Conservation (phyloP, 371 early-diverging fungal genomes). For the Ordospora pajunii region DNA sequence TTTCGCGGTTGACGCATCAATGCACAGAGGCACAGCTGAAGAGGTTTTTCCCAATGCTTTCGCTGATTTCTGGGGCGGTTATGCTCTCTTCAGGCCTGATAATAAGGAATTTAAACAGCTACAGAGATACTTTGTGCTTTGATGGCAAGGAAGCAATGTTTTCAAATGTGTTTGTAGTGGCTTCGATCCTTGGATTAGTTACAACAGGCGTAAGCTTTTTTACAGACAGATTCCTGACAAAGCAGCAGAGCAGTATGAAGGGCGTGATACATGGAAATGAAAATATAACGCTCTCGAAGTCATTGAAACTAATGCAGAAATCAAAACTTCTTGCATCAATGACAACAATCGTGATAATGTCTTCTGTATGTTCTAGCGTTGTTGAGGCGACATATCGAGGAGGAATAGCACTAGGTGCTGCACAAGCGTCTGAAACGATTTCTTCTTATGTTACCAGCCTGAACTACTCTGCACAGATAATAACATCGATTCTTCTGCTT, state of each 20-base stretch:
- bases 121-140: background rate
- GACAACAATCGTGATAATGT: background rate
- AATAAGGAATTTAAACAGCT: background rate
- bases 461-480: conserved; percentile 3
- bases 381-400: conserved; percentile 15
- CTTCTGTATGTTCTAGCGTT: background rate
- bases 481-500: conserved; percentile 1
- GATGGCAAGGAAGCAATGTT: background rate
- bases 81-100: background rate
- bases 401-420: background rate
- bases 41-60: background rate
- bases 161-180: background rate
- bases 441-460: background rate
- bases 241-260: background rate
- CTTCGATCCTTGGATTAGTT: background rate
- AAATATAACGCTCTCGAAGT: background rate
- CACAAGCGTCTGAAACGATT: background rate
- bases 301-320: background rate
- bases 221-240: background rate
- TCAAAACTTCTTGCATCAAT: background rate
- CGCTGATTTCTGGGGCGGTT: background rate
- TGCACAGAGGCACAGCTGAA: conserved; percentile 38
- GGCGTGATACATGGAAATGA: background rate
- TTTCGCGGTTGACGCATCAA: conserved; percentile 48
- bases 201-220: background rate